These are phyloP conservation scores for Vaccinium myrtillus DNA, from an alignment of 148 eudicot species.

Conservation along the genomic window DNA sequence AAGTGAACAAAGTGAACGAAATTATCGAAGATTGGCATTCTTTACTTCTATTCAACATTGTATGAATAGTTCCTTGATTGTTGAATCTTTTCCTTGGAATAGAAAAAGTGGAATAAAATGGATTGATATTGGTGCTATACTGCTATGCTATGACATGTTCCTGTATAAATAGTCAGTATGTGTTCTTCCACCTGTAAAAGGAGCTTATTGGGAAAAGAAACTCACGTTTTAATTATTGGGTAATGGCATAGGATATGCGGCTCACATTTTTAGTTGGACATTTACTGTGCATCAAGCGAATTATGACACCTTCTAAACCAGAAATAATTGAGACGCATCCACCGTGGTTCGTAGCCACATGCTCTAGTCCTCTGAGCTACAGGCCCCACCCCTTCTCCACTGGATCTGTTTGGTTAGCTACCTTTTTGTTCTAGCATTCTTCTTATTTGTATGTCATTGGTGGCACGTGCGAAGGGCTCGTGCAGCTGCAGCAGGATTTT, in stretches of 20 bases:
- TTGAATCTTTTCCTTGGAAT: not conserved
- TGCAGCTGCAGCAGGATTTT: not conserved
- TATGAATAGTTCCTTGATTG: not conserved
- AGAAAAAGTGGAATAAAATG: not conserved
- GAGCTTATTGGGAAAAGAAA: not conserved
- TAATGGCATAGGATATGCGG: not conserved
- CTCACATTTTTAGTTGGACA: not conserved
- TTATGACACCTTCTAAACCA: not conserved
- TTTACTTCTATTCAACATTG: not conserved
- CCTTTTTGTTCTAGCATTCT: too few relatives aligned
- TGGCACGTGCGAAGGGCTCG: not conserved
- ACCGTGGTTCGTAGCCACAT: too few relatives aligned
- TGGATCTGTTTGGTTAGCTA: too few relatives aligned
- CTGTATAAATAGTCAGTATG: too few relatives aligned
- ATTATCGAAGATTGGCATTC: not conserved
- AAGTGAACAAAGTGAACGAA: too few relatives aligned
- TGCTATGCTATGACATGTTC: too few relatives aligned
- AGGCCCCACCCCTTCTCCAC: too few relatives aligned
- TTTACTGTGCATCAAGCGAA: not conserved
- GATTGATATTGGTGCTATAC: not conserved
- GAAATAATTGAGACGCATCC: too few relatives aligned
- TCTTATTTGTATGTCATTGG: too few relatives aligned
- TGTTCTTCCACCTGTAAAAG: too few relatives aligned
- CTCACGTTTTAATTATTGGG: not conserved
- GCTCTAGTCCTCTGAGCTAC: too few relatives aligned